Base-by-base conservation (phyloP, 2,329 filamentous ascomycete species). In the Botryotinia calthae region DNA sequence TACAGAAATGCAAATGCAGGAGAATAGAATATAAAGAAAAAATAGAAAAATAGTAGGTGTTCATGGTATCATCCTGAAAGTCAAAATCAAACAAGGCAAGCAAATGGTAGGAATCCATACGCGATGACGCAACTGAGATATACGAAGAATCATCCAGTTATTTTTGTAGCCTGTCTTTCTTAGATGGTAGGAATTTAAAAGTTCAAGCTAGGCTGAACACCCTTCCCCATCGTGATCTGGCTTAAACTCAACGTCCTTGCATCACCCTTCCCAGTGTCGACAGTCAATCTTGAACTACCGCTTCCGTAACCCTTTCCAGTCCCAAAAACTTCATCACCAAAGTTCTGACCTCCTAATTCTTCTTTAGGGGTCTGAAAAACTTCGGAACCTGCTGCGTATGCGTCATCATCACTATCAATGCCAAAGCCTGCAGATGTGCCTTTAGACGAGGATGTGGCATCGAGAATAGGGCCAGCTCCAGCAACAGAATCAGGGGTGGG, bases 201-300 rank as follows among this genome's bases (percentile, higher is more conserved):
- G 59, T 75, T 77, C 72, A 77, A 54, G 68, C 72, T 73, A 62
- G 69, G 74, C 59, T 75, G 75, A 31, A 72, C 54, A 8, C 74
- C 74, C 76, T 37, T 72, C 22, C 63, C 63, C 37, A 87, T 82
- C 1, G 88, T 90, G 76, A 90, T 80, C 78, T 89, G 87, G 74
- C 88, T 88, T 18, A 91, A 83, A 42, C 88, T 92, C 78, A 93
- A 84, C 61, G 89, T 91, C 75, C 88, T 87, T 34, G 88, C 88
- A 1, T 89, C 88, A 79, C 84, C 88, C 75, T 87, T 86, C 68
- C 89, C 88, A 79, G 84, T 88, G 75, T 87, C 86, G 70, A 31
- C 46, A 25, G n/a, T 59, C 48, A n/a, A 28, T 28, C 62, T 42
- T 20, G 10, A 42, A 48, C 64, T 62, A 4, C 69, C 56, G 54